Percentiles rank a stretch among this genome's conserved stretches.
These are phyloP conservation scores for Chrysochromulina tobinii DNA, from an alignment of 78 protist genomes.

Conservation along the genomic window DNA sequence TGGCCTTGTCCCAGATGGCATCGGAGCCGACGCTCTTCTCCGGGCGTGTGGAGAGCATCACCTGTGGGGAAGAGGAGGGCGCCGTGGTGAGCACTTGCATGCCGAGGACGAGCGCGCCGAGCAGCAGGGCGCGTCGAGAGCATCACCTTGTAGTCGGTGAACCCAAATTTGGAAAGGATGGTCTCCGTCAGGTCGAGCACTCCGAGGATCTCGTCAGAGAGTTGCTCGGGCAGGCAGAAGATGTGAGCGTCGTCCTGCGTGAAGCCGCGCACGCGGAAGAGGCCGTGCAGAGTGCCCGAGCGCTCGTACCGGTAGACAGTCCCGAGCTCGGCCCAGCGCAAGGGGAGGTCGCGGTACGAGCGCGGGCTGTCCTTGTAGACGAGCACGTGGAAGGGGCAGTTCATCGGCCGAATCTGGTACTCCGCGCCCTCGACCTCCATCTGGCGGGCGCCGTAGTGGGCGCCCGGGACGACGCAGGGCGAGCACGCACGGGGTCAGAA, in stretches of 20 bases:
- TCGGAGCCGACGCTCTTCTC: slow-evolving; percentile 55
- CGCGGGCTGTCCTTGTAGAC: slow-evolving; percentile 38
- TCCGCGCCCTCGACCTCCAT: slow-evolving; percentile 36
- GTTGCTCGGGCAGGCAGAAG: slow-evolving; percentile 55
- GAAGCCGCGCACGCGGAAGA: slow-evolving; percentile 57
- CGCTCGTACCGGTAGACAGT: slow-evolving; percentile 62
- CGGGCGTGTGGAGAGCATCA: slow-evolving; percentile 53
- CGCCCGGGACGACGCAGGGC: not conserved
- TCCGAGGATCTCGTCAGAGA: slow-evolving; percentile 35
- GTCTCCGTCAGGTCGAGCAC: slow-evolving; percentile 33
- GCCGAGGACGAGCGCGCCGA: not conserved
- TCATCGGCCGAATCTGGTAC: slow-evolving; percentile 61
- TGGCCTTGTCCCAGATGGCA: slow-evolving; percentile 46
- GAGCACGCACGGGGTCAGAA: not conserved
- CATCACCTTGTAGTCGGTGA: not conserved
- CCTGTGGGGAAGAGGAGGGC: not conserved
- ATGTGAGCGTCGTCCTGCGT: slow-evolving; percentile 62
- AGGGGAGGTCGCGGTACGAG: slow-evolving; percentile 45
- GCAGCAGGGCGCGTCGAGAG: not conserved
- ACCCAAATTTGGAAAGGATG: slow-evolving; percentile 37
- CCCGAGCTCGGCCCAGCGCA: slow-evolving; percentile 45
- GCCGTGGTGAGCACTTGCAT: no score
- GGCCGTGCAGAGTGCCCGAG: slow-evolving; percentile 52
- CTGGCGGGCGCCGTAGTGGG: not conserved
- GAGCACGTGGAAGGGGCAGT: slow-evolving; percentile 68